Evolutionary conservation across 768 basidiomycete genomes (phyloP).

Genomic region (Boletus pseudo-olivaceus): DNA sequence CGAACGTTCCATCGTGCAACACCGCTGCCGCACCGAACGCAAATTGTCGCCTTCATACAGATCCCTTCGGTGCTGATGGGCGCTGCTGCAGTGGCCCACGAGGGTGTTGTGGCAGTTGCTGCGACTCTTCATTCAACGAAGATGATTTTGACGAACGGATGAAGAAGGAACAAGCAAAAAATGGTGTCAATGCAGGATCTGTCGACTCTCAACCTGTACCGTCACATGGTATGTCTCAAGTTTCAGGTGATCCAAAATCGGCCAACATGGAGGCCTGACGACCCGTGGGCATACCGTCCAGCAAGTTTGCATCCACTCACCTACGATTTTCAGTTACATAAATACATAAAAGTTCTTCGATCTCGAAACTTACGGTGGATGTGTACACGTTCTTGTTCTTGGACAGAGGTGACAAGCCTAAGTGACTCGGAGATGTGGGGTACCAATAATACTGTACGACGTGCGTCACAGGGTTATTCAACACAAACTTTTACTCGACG

Average conservation of each 20-base stretch:
- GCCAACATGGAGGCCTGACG: background rate
- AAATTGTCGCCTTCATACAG: conserved; percentile 4
- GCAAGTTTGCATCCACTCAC: background rate
- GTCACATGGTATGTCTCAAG: conserved; percentile 16
- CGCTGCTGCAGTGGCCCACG: conserved; percentile 25
- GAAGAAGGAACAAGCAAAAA: conserved; percentile 22
- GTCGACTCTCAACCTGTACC: conserved; percentile 23
- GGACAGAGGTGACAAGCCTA: background rate
- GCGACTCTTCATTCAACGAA: conserved; percentile 25
- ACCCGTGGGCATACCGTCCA: background rate
- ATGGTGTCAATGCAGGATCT: conserved; percentile 4
- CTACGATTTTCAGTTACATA: background rate
- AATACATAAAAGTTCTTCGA: background rate
- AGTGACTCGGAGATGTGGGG: background rate
- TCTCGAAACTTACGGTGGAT: background rate
- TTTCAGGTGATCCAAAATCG: conserved; percentile 1
- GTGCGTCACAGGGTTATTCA: background rate
- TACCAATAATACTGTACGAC: background rate
- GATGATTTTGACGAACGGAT: conserved; percentile 31
- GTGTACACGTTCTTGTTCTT: background rate
- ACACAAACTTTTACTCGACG: background rate
- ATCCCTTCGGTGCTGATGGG: conserved; percentile 19
- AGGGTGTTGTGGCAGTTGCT: conserved; percentile 30
- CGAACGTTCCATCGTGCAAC: background rate
- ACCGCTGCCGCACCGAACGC: background rate